phyloP scores from a whole-genome alignment of 2,329 filamentous ascomycete genomes.

The Juglanconis sp. region DNA sequence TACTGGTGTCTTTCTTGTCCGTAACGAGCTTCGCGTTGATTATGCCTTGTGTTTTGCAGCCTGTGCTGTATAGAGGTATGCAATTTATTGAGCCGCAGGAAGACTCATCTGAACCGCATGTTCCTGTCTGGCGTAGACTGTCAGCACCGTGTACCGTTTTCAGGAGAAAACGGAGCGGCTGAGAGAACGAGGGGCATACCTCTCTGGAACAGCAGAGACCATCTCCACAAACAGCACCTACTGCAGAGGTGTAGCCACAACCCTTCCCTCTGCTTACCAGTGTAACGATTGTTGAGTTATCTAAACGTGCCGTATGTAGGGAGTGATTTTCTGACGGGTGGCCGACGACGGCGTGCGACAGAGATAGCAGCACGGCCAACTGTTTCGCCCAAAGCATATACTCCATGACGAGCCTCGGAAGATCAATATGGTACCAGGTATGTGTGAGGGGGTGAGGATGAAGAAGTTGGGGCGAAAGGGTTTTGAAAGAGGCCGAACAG shows the following conservation, averaged over 20 bases:
- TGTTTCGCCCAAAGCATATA: no score
- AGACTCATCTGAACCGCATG: background rate
- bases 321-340: background rate
- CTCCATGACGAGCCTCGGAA: no score
- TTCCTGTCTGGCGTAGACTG: background rate
- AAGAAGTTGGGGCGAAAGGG: no score
- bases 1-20: background rate
- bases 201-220: background rate
- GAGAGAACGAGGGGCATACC: background rate
- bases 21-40: background rate
- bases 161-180: background rate
- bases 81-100: conserved; percentile 6
- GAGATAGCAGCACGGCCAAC: background rate
- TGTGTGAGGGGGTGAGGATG: no score
- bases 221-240: background rate
- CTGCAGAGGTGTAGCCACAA: background rate
- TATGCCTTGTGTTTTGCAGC: conserved; percentile 1
- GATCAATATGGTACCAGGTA: no score
- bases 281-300: background rate
- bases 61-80: conserved; percentile 7
- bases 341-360: background rate
- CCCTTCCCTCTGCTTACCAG: background rate
- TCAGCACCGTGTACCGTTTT: background rate
- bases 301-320: background rate
- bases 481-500: no score